phyloP scores from a whole-genome alignment of 2,329 filamentous ascomycete species.

The Alternaria sp. region DNA sequence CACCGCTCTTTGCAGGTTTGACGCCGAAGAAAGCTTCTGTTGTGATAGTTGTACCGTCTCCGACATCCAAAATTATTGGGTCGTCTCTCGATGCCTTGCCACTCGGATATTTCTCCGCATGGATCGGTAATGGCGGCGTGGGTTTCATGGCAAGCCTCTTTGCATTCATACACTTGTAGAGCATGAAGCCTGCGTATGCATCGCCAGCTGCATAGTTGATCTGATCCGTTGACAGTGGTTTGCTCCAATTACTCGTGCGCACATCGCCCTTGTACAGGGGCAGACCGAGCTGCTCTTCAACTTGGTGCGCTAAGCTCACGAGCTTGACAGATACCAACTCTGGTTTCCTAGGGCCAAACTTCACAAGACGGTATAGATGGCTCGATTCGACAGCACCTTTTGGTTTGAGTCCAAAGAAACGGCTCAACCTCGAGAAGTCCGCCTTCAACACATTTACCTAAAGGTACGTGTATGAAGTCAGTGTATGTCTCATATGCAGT shows the following conservation, averaged over 20 bases:
- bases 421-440: conserved; percentile 71
- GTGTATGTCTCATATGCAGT: too few species aligned
- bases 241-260: conserved; percentile 78
- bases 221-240: conserved; percentile 69
- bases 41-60: conserved; percentile 28
- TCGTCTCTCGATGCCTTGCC: conserved; percentile 19
- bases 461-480: too few species aligned
- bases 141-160: conserved; percentile 62
- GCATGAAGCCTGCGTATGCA: conserved; percentile 81
- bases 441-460: conserved; percentile 64
- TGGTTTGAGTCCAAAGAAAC: conserved; percentile 70
- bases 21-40: conserved; percentile 36
- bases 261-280: conserved; percentile 84
- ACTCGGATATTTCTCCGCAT: conserved; percentile 40
- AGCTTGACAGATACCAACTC: conserved; percentile 52
- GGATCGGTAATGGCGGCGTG: conserved; percentile 33
- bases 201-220: conserved; percentile 81
- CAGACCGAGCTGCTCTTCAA: conserved; percentile 74
- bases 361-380: conserved; percentile 81
- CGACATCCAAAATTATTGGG: conserved; percentile 33
- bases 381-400: conserved; percentile 81
- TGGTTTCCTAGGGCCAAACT: conserved; percentile 65
- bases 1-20: conserved; percentile 14
- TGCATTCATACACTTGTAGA: conserved; percentile 77
- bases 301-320: conserved; percentile 74